These are phyloP conservation scores for Aspergillus olivimuriae DNA, from an alignment of 495 filamentous ascomycete genomes.

Conservation along the genomic window DNA sequence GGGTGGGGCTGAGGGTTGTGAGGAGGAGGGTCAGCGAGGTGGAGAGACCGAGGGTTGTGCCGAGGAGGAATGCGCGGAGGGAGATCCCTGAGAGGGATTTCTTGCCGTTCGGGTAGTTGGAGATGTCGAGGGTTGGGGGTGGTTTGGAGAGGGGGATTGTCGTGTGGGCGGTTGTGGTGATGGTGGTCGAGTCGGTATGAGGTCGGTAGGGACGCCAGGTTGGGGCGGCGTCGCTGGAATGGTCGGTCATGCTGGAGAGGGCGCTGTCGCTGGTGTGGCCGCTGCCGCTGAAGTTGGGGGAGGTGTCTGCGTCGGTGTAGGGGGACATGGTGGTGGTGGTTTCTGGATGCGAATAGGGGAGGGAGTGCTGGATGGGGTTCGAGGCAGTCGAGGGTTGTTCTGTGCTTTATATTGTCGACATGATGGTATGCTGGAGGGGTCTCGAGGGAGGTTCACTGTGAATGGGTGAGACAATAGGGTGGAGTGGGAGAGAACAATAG, in stretches of 20 bases:
- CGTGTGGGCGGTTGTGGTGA: conserved; percentile 3
- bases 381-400: too few species aligned
- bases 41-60: conserved; percentile 42
- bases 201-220: conserved; percentile 3
- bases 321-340: background rate
- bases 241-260: background rate
- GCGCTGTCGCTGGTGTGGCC: background rate
- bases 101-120: conserved; percentile 46
- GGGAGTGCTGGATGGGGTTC: too few species aligned
- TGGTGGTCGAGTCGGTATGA: conserved; percentile 4
- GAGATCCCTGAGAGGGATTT: conserved; percentile 78
- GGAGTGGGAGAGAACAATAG: background rate
- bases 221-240: background rate
- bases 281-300: background rate
- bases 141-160: conserved; percentile 1
- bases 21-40: conserved; percentile 34
- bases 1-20: conserved; percentile 24
- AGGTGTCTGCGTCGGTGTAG: background rate
- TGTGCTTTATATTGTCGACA: too few species aligned
- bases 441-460: background rate
- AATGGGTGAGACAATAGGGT: background rate
- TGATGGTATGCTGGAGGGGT: background rate
- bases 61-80: conserved; percentile 59
- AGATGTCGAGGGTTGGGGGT: conserved; percentile 18
- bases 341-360: background rate